These are phyloP conservation scores for Sporothrix phasma DNA, from an alignment of 2,329 filamentous ascomycete genomes.

Conservation along the genomic window DNA sequence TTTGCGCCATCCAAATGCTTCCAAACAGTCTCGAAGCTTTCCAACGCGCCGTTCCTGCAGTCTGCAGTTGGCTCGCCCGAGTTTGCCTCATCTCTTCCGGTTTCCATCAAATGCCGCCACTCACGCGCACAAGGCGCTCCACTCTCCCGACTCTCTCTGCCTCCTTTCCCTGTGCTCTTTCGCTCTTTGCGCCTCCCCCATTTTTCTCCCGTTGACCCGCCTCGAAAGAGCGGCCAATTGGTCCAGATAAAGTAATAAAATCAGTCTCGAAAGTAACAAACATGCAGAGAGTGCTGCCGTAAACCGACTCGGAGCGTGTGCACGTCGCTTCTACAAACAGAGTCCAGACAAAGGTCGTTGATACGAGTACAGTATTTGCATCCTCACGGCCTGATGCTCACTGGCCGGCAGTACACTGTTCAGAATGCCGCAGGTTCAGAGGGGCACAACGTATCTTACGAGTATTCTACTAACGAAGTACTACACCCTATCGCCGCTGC, in stretches of 20 bases:
- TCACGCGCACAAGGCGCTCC: background rate
- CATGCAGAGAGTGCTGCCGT: no score
- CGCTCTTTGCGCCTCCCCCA: background rate
- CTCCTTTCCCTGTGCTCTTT: background rate
- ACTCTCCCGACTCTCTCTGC: constrained; percentile 3
- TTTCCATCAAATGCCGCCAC: background rate
- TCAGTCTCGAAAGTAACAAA: no score
- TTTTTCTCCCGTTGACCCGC: constrained; percentile 10
- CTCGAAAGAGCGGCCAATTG: no score
- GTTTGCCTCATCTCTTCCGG: background rate
- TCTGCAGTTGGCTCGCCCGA: background rate
- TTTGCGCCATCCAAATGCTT: background rate
- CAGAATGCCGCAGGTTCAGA: no score
- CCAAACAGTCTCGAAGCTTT: background rate
- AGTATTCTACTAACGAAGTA: no score
- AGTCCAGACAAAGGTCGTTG: background rate
- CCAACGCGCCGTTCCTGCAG: background rate
- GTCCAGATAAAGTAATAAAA: no score
- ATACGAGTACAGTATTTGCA: no score
- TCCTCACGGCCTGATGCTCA: background rate
- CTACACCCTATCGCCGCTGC: background rate
- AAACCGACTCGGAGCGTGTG: background rate
- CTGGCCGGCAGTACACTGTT: background rate
- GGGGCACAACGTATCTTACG: background rate
- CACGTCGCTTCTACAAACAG: no score